These are phyloP conservation scores for Geotrichum ghanense DNA, from an alignment of 805 yeast genomes.

Conservation along the genomic window DNA sequence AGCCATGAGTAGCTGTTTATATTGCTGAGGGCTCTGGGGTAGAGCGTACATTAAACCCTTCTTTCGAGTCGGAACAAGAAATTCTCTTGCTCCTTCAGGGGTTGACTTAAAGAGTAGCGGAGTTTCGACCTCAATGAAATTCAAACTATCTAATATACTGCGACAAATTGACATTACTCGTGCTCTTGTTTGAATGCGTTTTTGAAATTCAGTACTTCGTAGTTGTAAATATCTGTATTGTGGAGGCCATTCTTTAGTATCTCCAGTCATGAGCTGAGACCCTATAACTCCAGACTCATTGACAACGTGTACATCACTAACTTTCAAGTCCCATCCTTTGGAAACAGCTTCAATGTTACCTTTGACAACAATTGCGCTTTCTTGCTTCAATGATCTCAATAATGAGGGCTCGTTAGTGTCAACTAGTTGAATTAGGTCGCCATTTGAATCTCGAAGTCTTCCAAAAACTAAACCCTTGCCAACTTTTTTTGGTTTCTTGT, in stretches of 20 bases:
- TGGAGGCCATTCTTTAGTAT: conserved; percentile 56
- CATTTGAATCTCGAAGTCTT: conserved; percentile 60
- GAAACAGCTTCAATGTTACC: conserved; percentile 35
- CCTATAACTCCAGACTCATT: conserved; percentile 56
- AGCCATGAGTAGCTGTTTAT: conserved; percentile 89
- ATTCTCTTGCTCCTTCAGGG: conserved; percentile 97
- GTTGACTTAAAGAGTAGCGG: conserved; percentile 90
- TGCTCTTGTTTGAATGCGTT: conserved; percentile 25
- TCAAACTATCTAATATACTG: conserved; percentile 25
- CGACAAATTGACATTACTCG: conserved; percentile 27
- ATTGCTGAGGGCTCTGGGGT: conserved; percentile 97
- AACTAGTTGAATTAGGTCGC: conserved; percentile 52
- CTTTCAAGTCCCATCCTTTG: conserved; percentile 45
- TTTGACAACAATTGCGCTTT: conserved; percentile 59
- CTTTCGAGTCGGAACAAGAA: conserved; percentile 80
- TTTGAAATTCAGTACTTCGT: conserved; percentile 32
- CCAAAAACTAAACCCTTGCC: conserved; percentile 62
- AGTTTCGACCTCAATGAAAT: conserved; percentile 80
- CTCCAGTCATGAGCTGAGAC: conserved; percentile 54
- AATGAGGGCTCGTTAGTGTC: conserved; percentile 29
- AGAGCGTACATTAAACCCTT: conserved; percentile 62
- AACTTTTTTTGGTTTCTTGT: conserved; percentile 58
- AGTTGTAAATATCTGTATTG: conserved; percentile 75
- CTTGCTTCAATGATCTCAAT: conserved; percentile 44
- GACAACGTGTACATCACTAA: conserved; percentile 41